Evolutionary conservation across 345 rosid species (phyloP).

Genomic region (Brassica rapa): DNA sequence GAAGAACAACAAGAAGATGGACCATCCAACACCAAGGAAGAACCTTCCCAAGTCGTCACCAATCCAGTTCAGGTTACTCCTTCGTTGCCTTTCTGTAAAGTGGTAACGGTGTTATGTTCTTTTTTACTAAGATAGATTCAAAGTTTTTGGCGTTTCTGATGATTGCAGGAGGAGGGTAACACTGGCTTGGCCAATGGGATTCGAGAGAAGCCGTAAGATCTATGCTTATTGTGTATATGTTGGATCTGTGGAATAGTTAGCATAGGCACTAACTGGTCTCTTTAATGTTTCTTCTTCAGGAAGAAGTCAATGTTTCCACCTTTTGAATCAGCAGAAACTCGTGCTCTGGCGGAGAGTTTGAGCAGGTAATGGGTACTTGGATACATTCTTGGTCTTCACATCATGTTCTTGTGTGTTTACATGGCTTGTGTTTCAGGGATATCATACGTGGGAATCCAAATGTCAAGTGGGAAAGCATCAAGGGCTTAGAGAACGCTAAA

Average conservation of each 20-base stretch:
- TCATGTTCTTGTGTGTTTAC: conserved; percentile 1
- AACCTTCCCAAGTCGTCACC: conserved; percentile 61
- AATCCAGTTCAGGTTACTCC: conserved; percentile 55
- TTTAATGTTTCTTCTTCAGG: conserved; percentile 46
- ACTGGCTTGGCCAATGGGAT: conserved; percentile 48
- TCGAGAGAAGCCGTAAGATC: conserved; percentile 62
- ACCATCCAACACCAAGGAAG: conserved; percentile 49
- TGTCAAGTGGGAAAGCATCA: conserved; percentile 93
- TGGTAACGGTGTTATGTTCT: not conserved
- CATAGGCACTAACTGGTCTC: conserved; percentile 1
- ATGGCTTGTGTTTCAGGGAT: conserved; percentile 56
- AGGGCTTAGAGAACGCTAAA: conserved; percentile 87
- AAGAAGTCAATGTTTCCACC: conserved; percentile 80
- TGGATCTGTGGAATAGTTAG: conserved; percentile 16
- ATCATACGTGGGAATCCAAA: conserved; percentile 91
- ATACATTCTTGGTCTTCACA: not conserved
- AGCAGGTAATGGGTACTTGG: conserved; percentile 54
- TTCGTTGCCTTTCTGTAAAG: not conserved
- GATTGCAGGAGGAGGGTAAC: conserved; percentile 50
- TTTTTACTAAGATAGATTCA: conserved; percentile 14
- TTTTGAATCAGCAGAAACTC: conserved; percentile 85
- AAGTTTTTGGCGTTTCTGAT: not conserved
- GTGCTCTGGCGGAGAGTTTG: conserved; percentile 81
- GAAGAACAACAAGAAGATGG: conserved; percentile 42
- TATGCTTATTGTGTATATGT: not conserved